These are phyloP conservation scores for Magnaporthiopsis incrustans DNA, from an alignment of 2,329 filamentous ascomycete species.

Conservation along the genomic window DNA sequence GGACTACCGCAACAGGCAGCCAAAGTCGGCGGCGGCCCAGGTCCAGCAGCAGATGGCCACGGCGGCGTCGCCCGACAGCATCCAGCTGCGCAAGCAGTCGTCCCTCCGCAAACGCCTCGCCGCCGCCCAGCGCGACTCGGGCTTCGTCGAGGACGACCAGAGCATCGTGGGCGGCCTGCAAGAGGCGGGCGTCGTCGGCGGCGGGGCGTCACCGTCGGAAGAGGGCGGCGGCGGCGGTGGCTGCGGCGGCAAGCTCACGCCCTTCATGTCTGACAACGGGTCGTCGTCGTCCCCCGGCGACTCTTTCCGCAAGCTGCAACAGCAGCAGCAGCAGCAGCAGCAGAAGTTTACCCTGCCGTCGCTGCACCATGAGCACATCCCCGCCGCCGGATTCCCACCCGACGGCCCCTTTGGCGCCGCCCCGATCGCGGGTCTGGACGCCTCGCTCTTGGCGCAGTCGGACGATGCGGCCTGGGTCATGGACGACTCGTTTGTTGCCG, in stretches of 20 bases:
- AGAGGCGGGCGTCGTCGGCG: background rate
- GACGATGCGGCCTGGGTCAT: background rate
- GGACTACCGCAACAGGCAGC: conserved; percentile 9
- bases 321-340: background rate
- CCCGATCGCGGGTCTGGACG: background rate
- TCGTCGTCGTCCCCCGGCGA: background rate
- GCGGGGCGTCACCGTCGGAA: background rate
- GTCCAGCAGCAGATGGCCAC: background rate
- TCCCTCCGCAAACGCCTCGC: conserved; percentile 4
- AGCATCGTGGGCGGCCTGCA: conserved; percentile 3
- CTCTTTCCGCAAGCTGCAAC: background rate
- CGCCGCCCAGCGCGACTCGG: conserved; percentile 6
- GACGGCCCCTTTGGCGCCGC: background rate
- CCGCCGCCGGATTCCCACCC: background rate
- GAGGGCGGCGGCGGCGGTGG: background rate
- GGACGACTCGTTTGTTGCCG: background rate
- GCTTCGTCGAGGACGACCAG: conserved; percentile 6
- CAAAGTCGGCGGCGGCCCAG: background rate
- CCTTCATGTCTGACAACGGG: conserved; percentile 3
- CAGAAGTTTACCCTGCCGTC: too few relatives aligned
- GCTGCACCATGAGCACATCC: background rate
- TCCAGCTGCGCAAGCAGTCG: conserved; percentile 8
- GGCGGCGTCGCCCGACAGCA: background rate
- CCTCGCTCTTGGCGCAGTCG: background rate
- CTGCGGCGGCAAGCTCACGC: background rate